Evolutionary conservation across 1,284 basidiomycete species (phyloP), one percentile per base, ranked within the genome.

Genomic region (Papiliotrema terrestris): DNA sequence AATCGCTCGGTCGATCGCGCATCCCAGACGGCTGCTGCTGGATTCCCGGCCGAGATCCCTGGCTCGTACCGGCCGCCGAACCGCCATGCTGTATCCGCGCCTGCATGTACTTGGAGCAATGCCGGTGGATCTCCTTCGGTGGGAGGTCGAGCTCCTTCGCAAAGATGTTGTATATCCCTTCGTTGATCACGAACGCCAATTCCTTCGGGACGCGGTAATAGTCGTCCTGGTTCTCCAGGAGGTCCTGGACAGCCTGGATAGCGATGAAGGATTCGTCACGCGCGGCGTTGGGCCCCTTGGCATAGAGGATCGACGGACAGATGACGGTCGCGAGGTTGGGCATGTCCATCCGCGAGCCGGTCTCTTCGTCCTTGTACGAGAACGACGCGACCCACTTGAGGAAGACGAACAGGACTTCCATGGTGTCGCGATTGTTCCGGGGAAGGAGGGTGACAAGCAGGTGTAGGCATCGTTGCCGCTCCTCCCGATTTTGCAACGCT

Each of bases 381-480:
- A 99, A 99, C 4, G 92, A 95, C 5, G 95, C 95, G 2, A 99
- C 95, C 96, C 96, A 99, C 76, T 96, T 95, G 64, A 99, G 82
- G 80, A 99, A 99, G 19, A 97, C 93, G 71, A 97, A 98, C 44
- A 99, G 80, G 46, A 97, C 92, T 77, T 99, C 95, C 84, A 97
- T 86, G 25, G 94, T 97, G 75, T 99, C 96, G 59, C 96, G 86
- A 73, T 99, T 92, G 54, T 85, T 84, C 77, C 91, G 93, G 15
- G 95, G 96, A 65, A 98, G 80, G 3, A 98, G 80, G 55, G 95
- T 81, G 45, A 87, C 87, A 17, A 96, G 81, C 66, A 96, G 83
- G 75, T 97, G 94, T 48, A 98, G 80, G 68, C 89, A 84, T 48
- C 90, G 85, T 63, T 83, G 85, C 47, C 92, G 85, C 52, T 97